Evolutionary conservation across 306 rosid genomes (phyloP), one percentile per base, ranked within the genome.

Genomic region (Acacia crassicarpa): DNA sequence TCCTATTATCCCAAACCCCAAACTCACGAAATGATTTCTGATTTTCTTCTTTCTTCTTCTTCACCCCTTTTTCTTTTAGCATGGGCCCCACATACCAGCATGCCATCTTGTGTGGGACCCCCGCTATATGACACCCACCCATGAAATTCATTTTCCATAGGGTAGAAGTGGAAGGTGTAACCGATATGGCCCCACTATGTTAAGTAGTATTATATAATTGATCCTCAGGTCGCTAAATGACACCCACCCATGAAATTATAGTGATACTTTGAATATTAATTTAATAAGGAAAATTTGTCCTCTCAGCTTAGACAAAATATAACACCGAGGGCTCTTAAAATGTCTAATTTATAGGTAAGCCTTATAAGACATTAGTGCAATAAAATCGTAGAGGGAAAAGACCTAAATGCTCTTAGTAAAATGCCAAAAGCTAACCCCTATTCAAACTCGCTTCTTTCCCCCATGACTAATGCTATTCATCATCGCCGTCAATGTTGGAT

Each of bases 71-170:
- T 74, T 59, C 87, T 78, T 49, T 78, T 75, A 14, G 61, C 5
- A 8, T 80, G 91, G 88, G 45, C 77, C 88, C 86, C 86, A 89
- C 86, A 87, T 84, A 82, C 71, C 71, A 81, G 95, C 91, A 87
- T 86, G 93, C 91, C 77, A 74, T 74, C 58, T 68, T 41, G 80
- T 41, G 82, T 86, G 91, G 95, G 89, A n/a, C 94, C 90, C 38
- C 33, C 9, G 17, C 65, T 43, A 59, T 56, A 56, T 72, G 79
- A 51, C 81, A 82, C 54, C 82, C 86, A 87, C 78, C 88, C 77
- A 46, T 67, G 72, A 45, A 75, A 84, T 46, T 43, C 69, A 81
- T 83, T 81, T 78, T 73, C 66, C 73, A 78, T 80, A 76, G 70
- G 81, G 85, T 83, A 79, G 75, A 70, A n/a, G 86, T 86, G 82